Base-by-base conservation (phyloP, 2,329 filamentous ascomycete species). In the Penicillium sp. region DNA sequence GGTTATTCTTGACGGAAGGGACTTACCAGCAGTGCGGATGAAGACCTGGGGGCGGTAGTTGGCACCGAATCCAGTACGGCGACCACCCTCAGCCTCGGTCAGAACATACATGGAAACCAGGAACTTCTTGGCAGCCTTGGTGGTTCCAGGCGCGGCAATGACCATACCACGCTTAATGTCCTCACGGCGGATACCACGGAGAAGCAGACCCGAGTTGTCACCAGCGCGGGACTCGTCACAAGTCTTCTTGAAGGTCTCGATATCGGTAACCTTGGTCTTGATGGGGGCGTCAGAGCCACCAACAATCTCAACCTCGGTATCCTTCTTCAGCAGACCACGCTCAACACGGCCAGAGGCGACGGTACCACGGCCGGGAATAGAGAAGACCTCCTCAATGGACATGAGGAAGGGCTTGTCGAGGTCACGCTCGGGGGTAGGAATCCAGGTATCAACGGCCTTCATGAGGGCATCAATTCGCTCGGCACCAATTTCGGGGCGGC, bases 201-300 rank as follows among this genome's bases (percentile, higher is more conserved):
- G 89, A 55, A 99, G 87, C 39, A 99, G 90, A 75, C 95, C 95
- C 27, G 95, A 97, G 88, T 98, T 99, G 81, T 99, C 95, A 78
- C 95, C 95, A 62, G 95, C 95, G 71, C 91, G 87, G 60, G 94
- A 96, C 81, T 96, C 92, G 59, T 97, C 93, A 80, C 95, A 98
- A 51, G 92, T 96, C 87, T 99, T 99, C 87, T 98, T 97, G 86
- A 99, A 99, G 67, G 94, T 99, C 85, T 99, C 95, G 69, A 99
- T 98, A 75, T 99, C 96, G 73, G 95, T 99, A 66, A 99, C 94
- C 85, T 97, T 98, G 79, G 95, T 98, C 88, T 96, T 97, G 84
- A 98, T 91, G 67, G 91, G 81, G 47, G 87, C 85, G 58, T 81
- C 79, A 68, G 89, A 87, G 83, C 95, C 96, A 76, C 95, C 95